These are phyloP conservation scores for Mortierella claussenii DNA, from an alignment of 192 early-diverging fungal species.

Conservation along the genomic window DNA sequence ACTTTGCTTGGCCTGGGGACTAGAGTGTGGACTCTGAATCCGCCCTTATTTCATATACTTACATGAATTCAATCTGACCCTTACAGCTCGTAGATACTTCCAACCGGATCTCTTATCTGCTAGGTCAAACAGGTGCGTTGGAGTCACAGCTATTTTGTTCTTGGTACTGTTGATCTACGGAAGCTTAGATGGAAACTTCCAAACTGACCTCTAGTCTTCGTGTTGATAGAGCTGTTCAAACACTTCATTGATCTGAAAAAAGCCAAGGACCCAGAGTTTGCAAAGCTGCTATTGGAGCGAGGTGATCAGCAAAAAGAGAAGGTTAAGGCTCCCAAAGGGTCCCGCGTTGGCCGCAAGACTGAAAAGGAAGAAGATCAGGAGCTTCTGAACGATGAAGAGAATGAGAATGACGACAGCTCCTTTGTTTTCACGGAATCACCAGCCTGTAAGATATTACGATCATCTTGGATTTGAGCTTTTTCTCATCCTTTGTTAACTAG, in stretches of 20 bases:
- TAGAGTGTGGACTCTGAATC: too few relatives aligned
- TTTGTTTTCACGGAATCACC: constrained; percentile 93
- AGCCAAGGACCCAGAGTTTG: constrained; percentile 67
- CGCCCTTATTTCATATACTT: background rate
- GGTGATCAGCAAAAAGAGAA: constrained; percentile 49
- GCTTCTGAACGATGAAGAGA: constrained; percentile 84
- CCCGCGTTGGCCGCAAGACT: constrained; percentile 90
- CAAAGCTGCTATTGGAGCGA: constrained; percentile 58
- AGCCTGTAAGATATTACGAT: constrained; percentile 62
- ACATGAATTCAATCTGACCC: background rate
- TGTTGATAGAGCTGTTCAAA: constrained; percentile 62
- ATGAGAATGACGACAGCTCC: constrained; percentile 59
- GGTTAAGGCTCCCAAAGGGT: constrained; percentile 58
- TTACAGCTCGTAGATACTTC: constrained; percentile 44
- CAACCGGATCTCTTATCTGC: constrained; percentile 48
- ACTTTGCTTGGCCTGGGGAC: too few relatives aligned
- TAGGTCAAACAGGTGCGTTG: constrained; percentile 44
- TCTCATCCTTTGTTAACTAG: too few relatives aligned
- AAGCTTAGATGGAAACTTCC: background rate
- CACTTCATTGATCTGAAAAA: constrained; percentile 72
- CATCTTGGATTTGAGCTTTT: too few relatives aligned
- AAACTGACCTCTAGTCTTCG: background rate
- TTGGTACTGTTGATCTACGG: background rate
- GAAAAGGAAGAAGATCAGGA: constrained; percentile 99
- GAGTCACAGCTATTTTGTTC: background rate